phyloP scores from a whole-genome alignment of 768 basidiomycete genomes.

The Suillus plorans region DNA sequence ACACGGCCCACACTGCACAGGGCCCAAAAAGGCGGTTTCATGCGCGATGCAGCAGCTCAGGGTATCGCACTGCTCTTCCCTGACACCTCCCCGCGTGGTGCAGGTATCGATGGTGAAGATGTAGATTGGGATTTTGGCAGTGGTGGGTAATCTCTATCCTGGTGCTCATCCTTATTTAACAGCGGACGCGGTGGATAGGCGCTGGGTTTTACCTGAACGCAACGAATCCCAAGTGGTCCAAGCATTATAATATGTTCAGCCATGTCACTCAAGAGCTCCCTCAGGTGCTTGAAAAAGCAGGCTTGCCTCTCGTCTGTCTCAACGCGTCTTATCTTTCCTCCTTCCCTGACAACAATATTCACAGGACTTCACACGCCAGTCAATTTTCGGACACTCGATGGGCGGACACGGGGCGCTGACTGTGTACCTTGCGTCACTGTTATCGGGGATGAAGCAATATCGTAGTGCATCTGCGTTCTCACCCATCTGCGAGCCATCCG shows the following conservation, averaged over 20 bases:
- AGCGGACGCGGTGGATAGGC: slow-evolving; percentile 28
- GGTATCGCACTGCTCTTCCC: slow-evolving; percentile 92
- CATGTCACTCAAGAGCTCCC: slow-evolving; percentile 87
- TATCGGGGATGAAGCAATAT: slow-evolving; percentile 59
- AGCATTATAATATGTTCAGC: slow-evolving; percentile 87
- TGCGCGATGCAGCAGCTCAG: slow-evolving; percentile 80
- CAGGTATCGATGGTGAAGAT: slow-evolving; percentile 79
- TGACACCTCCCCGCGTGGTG: slow-evolving; percentile 94
- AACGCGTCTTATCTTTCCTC: background rate
- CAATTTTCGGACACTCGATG: slow-evolving; percentile 97
- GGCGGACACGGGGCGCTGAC: slow-evolving; percentile 95
- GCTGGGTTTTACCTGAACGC: slow-evolving; percentile 98
- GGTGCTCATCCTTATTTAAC: background rate
- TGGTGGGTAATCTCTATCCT: slow-evolving; percentile 39
- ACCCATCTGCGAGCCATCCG: slow-evolving; percentile 81
- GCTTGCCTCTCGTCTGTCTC: slow-evolving; percentile 70
- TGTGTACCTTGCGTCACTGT: slow-evolving; percentile 74
- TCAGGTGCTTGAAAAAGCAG: slow-evolving; percentile 66
- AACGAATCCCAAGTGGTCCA: slow-evolving; percentile 68
- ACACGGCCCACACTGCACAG: slow-evolving; percentile 34
- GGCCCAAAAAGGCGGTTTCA: slow-evolving; percentile 91
- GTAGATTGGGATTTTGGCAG: slow-evolving; percentile 90
- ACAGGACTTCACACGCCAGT: slow-evolving; percentile 80
- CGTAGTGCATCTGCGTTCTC: slow-evolving; percentile 89
- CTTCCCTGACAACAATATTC: background rate